These are phyloP conservation scores for Hymenoscyphus repandus DNA, from an alignment of 2,329 filamentous ascomycete genomes.

Conservation along the genomic window DNA sequence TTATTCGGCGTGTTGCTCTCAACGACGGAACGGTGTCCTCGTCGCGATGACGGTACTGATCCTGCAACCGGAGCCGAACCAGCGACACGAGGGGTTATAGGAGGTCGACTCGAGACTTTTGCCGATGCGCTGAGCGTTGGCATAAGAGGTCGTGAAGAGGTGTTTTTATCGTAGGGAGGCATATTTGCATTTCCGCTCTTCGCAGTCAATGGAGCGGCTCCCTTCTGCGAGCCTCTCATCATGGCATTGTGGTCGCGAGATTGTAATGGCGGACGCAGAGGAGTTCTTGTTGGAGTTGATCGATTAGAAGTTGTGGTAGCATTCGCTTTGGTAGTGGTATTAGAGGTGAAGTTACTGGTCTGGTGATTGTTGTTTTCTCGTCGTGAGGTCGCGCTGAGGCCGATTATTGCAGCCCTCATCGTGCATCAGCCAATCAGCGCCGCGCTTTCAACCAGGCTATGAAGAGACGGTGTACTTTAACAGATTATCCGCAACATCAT, in stretches of 20 bases:
- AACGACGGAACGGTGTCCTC: constrained; percentile 42
- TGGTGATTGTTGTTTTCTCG: not conserved
- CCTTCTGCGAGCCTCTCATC: constrained; percentile 37
- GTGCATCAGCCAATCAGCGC: constrained; percentile 1
- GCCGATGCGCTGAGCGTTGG: constrained; percentile 62
- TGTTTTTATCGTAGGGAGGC: constrained; percentile 48
- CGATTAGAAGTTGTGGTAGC: constrained; percentile 11
- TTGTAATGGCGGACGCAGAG: constrained; percentile 23
- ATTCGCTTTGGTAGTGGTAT: constrained; percentile 12
- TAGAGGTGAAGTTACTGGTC: constrained; percentile 11
- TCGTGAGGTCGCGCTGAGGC: not conserved
- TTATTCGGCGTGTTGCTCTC: constrained; percentile 19
- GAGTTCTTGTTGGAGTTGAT: constrained; percentile 18
- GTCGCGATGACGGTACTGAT: constrained; percentile 35
- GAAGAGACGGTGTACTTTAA: no score
- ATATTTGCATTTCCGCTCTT: constrained; percentile 31
- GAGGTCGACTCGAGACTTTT: constrained; percentile 46
- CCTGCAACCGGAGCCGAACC: constrained; percentile 28
- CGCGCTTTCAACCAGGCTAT: not conserved
- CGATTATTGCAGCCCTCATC: constrained; percentile 13
- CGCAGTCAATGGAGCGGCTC: constrained; percentile 16
- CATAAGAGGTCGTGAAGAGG: constrained; percentile 49
- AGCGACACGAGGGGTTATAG: constrained; percentile 55
- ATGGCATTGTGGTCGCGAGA: constrained; percentile 38
- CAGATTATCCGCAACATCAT: no score